Conservation (phyloP, 345 rosid species). For the Pistacia integerrima region DNA sequence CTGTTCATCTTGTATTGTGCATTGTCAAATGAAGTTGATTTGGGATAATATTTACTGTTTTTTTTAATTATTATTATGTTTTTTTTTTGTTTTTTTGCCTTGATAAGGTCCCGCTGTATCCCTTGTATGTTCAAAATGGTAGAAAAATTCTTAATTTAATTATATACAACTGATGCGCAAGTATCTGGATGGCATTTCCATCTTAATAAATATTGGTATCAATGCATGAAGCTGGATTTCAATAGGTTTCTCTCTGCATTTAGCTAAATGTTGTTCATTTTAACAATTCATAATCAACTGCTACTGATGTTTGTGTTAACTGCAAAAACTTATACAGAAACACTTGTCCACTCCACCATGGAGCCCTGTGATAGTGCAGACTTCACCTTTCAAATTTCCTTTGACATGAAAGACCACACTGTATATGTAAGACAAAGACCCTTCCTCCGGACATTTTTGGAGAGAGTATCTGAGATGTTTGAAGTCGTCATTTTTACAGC, state of each 20-base stretch:
- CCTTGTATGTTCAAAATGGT: background rate
- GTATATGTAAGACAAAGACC: conserved; percentile 90
- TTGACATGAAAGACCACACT: conserved; percentile 82
- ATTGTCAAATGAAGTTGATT: background rate
- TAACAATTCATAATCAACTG: background rate
- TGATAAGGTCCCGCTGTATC: background rate
- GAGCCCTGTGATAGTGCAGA: conserved; percentile 71
- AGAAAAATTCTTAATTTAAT: background rate
- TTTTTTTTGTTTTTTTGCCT: no score
- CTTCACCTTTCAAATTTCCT: conserved; percentile 78
- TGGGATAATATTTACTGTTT: no score
- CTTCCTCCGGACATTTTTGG: conserved; percentile 70
- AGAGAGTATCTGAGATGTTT: conserved; percentile 86
- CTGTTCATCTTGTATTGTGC: background rate
- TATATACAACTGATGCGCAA: background rate
- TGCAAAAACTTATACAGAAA: conserved; percentile 54
- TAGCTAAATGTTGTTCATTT: background rate
- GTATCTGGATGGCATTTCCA: conserved; percentile 1
- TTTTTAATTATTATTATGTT: no score
- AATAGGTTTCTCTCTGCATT: background rate
- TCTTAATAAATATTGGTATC: background rate
- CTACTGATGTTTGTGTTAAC: background rate
- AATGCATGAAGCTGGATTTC: background rate
- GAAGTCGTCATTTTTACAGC: conserved; percentile 84
- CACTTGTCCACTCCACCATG: conserved; percentile 85